Evolutionary conservation across 768 basidiomycete genomes (phyloP).

Genomic region (Psilocybe cyanescens): DNA sequence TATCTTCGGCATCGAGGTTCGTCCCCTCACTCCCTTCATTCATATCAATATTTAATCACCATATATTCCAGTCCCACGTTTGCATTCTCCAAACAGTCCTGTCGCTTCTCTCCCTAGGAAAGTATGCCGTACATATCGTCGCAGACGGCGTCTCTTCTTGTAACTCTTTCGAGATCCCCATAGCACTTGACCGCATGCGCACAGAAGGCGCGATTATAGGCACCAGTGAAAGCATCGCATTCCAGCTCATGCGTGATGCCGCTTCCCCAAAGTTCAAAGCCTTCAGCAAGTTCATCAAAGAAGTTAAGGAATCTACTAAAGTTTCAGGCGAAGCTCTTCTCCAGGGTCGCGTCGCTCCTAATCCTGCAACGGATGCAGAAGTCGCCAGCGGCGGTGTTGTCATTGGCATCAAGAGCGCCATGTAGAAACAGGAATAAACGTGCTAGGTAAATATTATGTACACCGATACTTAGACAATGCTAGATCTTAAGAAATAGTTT

Average conservation of each 20-base stretch:
- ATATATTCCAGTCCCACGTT: constrained; percentile 66
- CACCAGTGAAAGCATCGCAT: constrained; percentile 82
- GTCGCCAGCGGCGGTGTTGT: constrained; percentile 17
- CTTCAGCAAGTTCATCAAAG: constrained; percentile 75
- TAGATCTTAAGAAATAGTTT: background rate
- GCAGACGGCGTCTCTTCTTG: constrained; percentile 87
- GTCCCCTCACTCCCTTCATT: constrained; percentile 20
- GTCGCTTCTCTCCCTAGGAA: constrained; percentile 55
- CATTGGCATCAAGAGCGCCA: constrained; percentile 19
- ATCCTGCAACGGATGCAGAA: constrained; percentile 11
- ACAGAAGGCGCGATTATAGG: constrained; percentile 77
- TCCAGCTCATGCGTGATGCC: constrained; percentile 76
- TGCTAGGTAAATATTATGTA: background rate
- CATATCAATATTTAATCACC: background rate
- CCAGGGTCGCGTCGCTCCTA: constrained; percentile 16
- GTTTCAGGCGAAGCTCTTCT: constrained; percentile 38
- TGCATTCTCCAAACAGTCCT: constrained; percentile 87
- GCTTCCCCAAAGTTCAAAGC: constrained; percentile 67
- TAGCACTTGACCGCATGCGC: constrained; percentile 72
- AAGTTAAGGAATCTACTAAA: constrained; percentile 69
- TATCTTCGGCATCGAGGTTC: constrained; percentile 87
- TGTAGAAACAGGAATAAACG: constrained; percentile 13
- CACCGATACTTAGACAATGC: background rate
- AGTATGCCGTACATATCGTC: constrained; percentile 61
- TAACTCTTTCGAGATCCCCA: constrained; percentile 78